A percentile compares a stretch with the other conserved stretches of the same genome.
Evolutionary conservation across 2,329 filamentous ascomycete genomes (phyloP).

Genomic region (Claviceps sp.): DNA sequence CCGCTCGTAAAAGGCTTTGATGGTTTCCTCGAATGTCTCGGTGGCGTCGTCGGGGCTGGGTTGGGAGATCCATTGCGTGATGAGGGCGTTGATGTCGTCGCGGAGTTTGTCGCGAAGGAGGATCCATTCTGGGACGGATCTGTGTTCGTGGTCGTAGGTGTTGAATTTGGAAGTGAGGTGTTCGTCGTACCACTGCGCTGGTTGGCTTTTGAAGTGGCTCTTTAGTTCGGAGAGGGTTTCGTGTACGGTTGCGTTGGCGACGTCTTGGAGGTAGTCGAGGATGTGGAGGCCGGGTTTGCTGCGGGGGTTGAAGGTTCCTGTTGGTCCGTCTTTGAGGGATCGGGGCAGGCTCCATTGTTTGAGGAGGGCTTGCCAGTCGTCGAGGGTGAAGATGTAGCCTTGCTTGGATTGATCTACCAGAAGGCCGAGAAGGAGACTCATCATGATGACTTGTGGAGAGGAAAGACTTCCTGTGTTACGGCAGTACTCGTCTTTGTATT

Average conservation of each 20-base stretch:
- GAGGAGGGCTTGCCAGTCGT: conserved; percentile 27
- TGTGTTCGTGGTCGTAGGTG: neutral
- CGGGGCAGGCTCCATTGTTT: conserved; percentile 8
- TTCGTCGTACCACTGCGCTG: neutral
- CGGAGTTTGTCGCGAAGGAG: conserved; percentile 1
- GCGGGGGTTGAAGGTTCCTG: neutral
- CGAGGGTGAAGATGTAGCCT: conserved; percentile 32
- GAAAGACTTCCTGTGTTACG: conserved; percentile 43
- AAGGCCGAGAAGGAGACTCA: conserved; percentile 38
- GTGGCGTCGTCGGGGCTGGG: conserved; percentile 5
- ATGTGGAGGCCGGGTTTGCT: neutral
- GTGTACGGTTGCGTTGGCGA: neutral
- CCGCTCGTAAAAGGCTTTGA: conserved; percentile 23
- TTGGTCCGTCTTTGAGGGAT: conserved; percentile 3
- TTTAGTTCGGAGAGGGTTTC: neutral
- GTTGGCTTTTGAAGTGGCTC: neutral
- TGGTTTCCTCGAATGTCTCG: conserved; percentile 12
- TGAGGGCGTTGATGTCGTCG: conserved; percentile 18
- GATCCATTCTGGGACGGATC: conserved; percentile 16
- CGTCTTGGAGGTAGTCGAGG: neutral
- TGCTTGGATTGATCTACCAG: conserved; percentile 47
- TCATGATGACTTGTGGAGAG: conserved; percentile 26
- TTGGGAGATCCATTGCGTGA: conserved; percentile 18
- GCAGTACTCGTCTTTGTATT: conserved; percentile 46
- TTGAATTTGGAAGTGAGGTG: neutral